Evolutionary conservation across 768 basidiomycete genomes (phyloP).

Genomic region (Macrolepiota albuminosa): DNA sequence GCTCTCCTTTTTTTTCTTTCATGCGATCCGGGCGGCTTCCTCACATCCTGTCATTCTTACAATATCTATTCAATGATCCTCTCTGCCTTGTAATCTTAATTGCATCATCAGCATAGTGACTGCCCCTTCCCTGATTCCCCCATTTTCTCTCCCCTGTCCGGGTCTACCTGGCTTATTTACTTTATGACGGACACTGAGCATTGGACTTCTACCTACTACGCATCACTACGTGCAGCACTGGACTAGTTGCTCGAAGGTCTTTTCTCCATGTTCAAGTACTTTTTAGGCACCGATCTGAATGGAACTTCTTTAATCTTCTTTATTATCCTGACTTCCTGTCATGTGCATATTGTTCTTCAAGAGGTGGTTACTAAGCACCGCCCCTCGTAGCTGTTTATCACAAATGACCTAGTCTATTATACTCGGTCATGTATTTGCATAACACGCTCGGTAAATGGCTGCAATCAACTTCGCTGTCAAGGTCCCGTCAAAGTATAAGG

Average conservation of each 20-base stretch:
- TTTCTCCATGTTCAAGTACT: slow-evolving; percentile 2
- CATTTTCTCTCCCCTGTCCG: background rate
- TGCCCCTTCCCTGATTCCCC: background rate
- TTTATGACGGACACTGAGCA: background rate
- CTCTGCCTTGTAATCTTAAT: background rate
- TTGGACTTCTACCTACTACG: background rate
- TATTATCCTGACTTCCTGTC: background rate
- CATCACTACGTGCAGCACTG: background rate
- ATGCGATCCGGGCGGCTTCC: background rate
- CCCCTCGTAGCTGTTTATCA: background rate
- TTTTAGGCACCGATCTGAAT: background rate
- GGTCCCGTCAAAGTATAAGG: background rate
- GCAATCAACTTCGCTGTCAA: background rate
- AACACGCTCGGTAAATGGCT: background rate
- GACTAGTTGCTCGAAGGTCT: background rate
- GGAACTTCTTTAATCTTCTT: background rate
- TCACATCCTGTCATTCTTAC: slow-evolving; percentile 4
- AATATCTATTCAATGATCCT: slow-evolving; percentile 2
- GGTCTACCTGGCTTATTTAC: background rate
- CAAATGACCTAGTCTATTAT: slow-evolving; percentile 2
- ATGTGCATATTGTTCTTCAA: background rate
- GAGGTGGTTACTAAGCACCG: background rate
- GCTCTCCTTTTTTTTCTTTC: background rate
- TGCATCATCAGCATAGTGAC: background rate
- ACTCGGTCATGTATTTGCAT: background rate